phyloP scores from a whole-genome alignment of 2,329 filamentous ascomycete genomes.

The Colletotrichum ledebouriae region DNA sequence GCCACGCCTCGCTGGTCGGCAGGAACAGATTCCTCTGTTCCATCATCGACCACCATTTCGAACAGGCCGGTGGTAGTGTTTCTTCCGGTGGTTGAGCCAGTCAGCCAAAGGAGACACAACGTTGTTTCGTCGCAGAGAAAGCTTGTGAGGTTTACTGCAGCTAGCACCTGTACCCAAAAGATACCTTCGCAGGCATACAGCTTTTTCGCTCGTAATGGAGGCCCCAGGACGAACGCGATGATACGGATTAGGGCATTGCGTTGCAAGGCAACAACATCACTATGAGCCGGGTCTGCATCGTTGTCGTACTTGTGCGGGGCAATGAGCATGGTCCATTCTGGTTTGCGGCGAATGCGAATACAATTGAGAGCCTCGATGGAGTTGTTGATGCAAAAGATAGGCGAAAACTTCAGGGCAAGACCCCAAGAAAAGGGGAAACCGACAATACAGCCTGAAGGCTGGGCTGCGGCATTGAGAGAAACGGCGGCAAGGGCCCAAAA shows the following conservation, averaged over 20 bases:
- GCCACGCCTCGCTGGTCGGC: neutral
- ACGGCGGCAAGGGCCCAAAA: slow-evolving; percentile 20
- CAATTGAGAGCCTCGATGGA: slow-evolving; percentile 11
- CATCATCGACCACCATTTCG: slow-evolving; percentile 2
- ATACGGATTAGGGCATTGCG: slow-evolving; percentile 14
- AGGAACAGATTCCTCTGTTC: neutral
- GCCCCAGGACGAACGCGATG: slow-evolving; percentile 10
- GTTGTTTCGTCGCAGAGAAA: slow-evolving; percentile 14
- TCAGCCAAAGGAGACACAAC: slow-evolving; percentile 4
- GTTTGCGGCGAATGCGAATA: slow-evolving; percentile 2
- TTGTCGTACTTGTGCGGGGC: slow-evolving; percentile 14
- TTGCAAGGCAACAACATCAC: slow-evolving; percentile 20
- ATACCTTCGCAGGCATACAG: slow-evolving; percentile 5
- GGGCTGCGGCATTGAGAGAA: slow-evolving; percentile 7
- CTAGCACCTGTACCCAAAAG: slow-evolving; percentile 9
- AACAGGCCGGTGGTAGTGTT: slow-evolving; percentile 12
- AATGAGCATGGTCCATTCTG: slow-evolving; percentile 2
- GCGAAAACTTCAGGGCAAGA: slow-evolving; percentile 12
- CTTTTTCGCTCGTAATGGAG: slow-evolving; percentile 6
- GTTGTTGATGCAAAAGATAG: slow-evolving; percentile 14
- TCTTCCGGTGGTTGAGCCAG: slow-evolving; percentile 1
- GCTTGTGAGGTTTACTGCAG: slow-evolving; percentile 7
- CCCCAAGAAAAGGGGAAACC: slow-evolving; percentile 10
- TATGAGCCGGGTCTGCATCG: neutral
- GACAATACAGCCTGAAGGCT: slow-evolving; percentile 15